Conservation (phyloP, 306 rosid genomes). For the peach (Prunus persica) region Prunus_persica_NCBIv2 NC_034016.1:21932501-21933000, state of each 20-base stretch:
- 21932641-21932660: not conserved
- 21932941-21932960: slow-evolving; percentile 62
- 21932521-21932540: too few relatives aligned
- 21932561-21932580: too few relatives aligned
- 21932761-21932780: slow-evolving; percentile 63
- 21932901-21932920: slow-evolving; percentile 52
- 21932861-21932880: slow-evolving; percentile 27
- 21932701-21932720: slow-evolving; percentile 16
- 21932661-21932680: not conserved
- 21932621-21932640: too few relatives aligned
- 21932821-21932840: slow-evolving; percentile 33
- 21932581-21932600: too few relatives aligned
- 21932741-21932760: slow-evolving; percentile 20
- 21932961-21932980: slow-evolving; percentile 82
- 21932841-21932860: slow-evolving; percentile 17
- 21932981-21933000: slow-evolving; percentile 89
- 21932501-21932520: not conserved
- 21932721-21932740: not conserved
- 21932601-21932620: too few relatives aligned
- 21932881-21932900: slow-evolving; percentile 19
- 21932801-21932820: slow-evolving; percentile 44
- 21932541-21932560: too few relatives aligned
- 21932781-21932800: slow-evolving; percentile 48
- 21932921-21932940: slow-evolving; percentile 72
- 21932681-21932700: not conserved